phyloP scores from a whole-genome alignment of 495 filamentous ascomycete species.

The Hyaloscypha bicolor region DNA sequence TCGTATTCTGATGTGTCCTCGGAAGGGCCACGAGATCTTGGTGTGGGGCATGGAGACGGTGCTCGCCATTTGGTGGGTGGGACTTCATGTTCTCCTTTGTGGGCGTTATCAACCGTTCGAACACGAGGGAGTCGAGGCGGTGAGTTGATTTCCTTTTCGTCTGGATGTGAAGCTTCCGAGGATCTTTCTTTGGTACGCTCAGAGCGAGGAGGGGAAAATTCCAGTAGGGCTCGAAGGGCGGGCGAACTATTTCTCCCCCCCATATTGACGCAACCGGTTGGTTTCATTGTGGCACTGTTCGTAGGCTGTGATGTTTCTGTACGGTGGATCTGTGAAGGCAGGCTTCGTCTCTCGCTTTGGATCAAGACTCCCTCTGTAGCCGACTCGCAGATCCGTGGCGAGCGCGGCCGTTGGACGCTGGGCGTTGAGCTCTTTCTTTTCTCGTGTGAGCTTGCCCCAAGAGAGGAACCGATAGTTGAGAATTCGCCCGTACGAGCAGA shows the following conservation, averaged over 20 bases:
- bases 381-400: not conserved
- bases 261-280: not conserved
- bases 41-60: slow-evolving; percentile 22
- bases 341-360: not conserved
- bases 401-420: not conserved
- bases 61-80: slow-evolving; percentile 13
- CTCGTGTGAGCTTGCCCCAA: not conserved
- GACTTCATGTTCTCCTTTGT: slow-evolving; percentile 13
- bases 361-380: not conserved
- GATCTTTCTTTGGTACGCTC: not conserved
- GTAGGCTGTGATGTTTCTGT: not conserved
- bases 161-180: not conserved
- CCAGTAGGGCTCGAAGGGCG: not conserved
- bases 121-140: slow-evolving; percentile 14
- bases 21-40: slow-evolving; percentile 6
- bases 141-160: not conserved
- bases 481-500: slow-evolving; percentile 10
- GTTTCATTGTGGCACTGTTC: not conserved
- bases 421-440: not conserved
- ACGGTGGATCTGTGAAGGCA: no score
- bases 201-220: not conserved
- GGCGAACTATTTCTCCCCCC: not conserved
- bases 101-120: slow-evolving; percentile 21
- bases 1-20: slow-evolving; percentile 6
- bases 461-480: slow-evolving; percentile 11